Evolutionary conservation across 2,329 filamentous ascomycete genomes (phyloP), one percentile per base, ranked within the genome.

Genomic region (Sarocladium kiliense): DNA sequence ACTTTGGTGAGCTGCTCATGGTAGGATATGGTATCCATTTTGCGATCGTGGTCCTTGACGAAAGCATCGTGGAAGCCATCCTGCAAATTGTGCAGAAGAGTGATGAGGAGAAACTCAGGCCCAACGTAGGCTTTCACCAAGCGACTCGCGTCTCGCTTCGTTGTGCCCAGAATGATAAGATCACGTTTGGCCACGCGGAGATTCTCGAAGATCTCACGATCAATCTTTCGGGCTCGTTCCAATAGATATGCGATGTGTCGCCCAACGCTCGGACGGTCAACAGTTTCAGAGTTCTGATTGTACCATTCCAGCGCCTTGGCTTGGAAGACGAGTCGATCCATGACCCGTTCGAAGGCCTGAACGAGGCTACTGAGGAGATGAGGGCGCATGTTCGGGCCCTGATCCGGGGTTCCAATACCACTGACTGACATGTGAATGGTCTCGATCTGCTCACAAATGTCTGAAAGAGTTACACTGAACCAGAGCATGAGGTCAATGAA

Each of bases 351-450:
- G 26, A 61, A 62, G 16, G 59, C 61, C 12, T 58, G 32, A 16
- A 62, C 58, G 3, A 62, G 54, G 11, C 55, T 61, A 19, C 37
- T 59, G 12, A 60, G 58, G 1, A 62, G 30, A 23, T 54, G 58
- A 3, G 58, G 56, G 14, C 55, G 54, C 39, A 14, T 30, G 21
- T 26, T 44, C 21, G 44, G 19, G 12, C 34, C 30, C 26, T 37
- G 12, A 41, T 12, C 11, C 6, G 37, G 37, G 6, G 10, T 41
- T 18, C 11, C 37, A 41, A 41, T 19, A n/a, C 37, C 37, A 18
- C 37, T 41, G 37, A 41, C 37, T 18, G 37, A 41, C n/a, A 41
- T 11, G n/a, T 41, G 37, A 18, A 41, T 41, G 6, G 37, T 11
- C n/a, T 41, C 37, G 6, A 41, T 11, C 37, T 41, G 9, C n/a